These are phyloP conservation scores for Crithidia expoeki DNA, from an alignment of 208 protist species.

Conservation along the genomic window DNA sequence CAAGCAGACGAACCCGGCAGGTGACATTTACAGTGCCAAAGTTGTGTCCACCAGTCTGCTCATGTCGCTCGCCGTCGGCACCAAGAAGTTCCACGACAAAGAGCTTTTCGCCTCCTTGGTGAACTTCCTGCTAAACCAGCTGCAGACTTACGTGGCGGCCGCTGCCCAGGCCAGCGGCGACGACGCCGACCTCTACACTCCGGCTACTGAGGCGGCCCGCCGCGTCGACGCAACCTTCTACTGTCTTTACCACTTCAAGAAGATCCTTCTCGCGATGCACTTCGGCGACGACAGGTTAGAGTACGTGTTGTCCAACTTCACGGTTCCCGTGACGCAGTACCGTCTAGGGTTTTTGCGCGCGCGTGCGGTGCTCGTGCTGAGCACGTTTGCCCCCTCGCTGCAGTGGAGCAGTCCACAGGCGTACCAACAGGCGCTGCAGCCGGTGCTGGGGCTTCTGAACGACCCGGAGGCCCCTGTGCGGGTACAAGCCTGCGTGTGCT, in stretches of 20 bases:
- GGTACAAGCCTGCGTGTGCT: constrained; percentile 84
- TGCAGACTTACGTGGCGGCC: constrained; percentile 46
- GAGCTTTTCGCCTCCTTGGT: constrained; percentile 60
- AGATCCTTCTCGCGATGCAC: constrained; percentile 48
- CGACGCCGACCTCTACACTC: constrained; percentile 30
- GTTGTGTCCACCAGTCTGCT: constrained; percentile 76
- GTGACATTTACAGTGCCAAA: constrained; percentile 85
- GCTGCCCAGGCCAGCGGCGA: constrained; percentile 39
- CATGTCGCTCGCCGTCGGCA: constrained; percentile 58
- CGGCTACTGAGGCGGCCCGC: constrained; percentile 53
- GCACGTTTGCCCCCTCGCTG: constrained; percentile 63
- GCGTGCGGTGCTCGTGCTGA: constrained; percentile 77
- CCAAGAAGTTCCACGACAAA: constrained; percentile 72
- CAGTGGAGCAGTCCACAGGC: constrained; percentile 68
- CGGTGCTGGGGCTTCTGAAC: constrained; percentile 75
- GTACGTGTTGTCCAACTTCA: constrained; percentile 71
- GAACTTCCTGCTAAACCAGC: constrained; percentile 76
- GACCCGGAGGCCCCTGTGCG: constrained; percentile 87
- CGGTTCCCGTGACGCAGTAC: constrained; percentile 71
- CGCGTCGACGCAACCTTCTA: constrained; percentile 78
- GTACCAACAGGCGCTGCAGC: constrained; percentile 62
- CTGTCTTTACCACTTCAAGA: constrained; percentile 78
- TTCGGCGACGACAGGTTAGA: constrained; percentile 84
- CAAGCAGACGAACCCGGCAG: constrained; percentile 75
- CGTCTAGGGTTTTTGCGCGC: constrained; percentile 86